Conservation (phyloP, 768 basidiomycete genomes). For the Xerocomus potaroensis region DNA sequence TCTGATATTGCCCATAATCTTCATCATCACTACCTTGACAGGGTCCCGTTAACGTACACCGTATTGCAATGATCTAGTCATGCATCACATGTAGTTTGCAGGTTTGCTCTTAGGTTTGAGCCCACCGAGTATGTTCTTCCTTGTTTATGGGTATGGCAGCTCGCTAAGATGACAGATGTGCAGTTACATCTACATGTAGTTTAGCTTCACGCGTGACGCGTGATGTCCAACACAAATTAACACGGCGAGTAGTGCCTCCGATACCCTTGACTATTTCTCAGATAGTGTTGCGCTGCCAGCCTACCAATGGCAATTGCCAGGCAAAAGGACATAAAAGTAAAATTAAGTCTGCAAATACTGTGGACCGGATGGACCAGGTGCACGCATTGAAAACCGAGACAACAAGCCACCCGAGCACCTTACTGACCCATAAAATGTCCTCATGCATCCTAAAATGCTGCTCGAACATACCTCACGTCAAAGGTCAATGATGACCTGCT, state of each 20-base stretch:
- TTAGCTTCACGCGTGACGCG: conserved; percentile 52
- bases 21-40: conserved; percentile 65
- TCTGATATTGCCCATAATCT: conserved; percentile 52
- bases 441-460: no score
- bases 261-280: no score
- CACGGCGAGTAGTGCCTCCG: conserved; percentile 5
- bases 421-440: no score
- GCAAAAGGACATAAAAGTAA: no score
- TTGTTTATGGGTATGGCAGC: not conserved
- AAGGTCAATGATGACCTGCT: no score
- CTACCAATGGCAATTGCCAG: no score
- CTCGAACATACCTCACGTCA: no score
- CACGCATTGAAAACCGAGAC: no score
- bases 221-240: conserved; percentile 58
- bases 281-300: no score
- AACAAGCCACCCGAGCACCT: no score
- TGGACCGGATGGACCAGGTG: no score
- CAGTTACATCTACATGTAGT: conserved; percentile 56
- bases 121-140: conserved; percentile 35
- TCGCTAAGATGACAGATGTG: conserved; percentile 34
- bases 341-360: no score
- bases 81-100: conserved; percentile 47
- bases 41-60: conserved; percentile 57
- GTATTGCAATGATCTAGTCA: not conserved
- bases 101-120: conserved; percentile 44